These are phyloP conservation scores for Vanrija sp. DNA, from an alignment of 1,284 basidiomycete genomes.

Conservation along the genomic window DNA sequence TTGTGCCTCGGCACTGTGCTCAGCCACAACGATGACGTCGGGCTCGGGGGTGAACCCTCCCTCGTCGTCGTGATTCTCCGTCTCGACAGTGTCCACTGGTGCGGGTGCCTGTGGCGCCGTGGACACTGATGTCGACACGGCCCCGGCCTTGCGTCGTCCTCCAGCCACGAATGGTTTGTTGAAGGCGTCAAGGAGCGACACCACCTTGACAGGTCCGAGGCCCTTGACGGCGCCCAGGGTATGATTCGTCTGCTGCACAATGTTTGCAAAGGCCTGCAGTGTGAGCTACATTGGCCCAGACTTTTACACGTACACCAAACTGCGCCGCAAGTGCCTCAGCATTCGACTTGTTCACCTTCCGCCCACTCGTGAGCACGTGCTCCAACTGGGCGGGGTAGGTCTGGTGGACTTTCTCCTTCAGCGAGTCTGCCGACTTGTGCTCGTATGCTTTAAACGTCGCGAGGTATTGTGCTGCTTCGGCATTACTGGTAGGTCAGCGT, in stretches of 20 bases:
- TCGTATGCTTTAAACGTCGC: slow-evolving; percentile 90
- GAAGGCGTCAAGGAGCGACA: slow-evolving; percentile 56
- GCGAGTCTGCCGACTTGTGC: slow-evolving; percentile 84
- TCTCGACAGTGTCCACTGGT: background rate
- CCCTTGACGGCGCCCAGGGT: slow-evolving; percentile 81
- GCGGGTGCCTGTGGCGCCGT: background rate
- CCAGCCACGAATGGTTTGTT: slow-evolving; percentile 50
- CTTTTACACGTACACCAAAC: slow-evolving; percentile 71
- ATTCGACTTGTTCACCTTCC: slow-evolving; percentile 96
- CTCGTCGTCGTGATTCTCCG: background rate
- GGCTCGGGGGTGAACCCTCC: background rate
- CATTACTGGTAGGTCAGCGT: slow-evolving; percentile 55
- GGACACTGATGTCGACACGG: background rate
- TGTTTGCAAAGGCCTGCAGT: slow-evolving; percentile 69
- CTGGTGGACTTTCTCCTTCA: slow-evolving; percentile 89
- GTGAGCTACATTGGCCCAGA: no score
- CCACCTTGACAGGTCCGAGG: slow-evolving; percentile 91
- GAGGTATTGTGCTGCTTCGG: slow-evolving; percentile 90
- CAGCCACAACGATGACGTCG: no score
- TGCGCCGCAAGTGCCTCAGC: slow-evolving; percentile 86
- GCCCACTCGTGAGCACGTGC: slow-evolving; percentile 81
- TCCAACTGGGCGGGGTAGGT: slow-evolving; percentile 78
- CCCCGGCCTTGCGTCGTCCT: slow-evolving; percentile 12
- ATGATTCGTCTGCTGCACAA: slow-evolving; percentile 67
- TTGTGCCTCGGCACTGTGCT: background rate